Conservation (phyloP, 2,329 filamentous ascomycete species). For the Arthrobotrys musiformis region DNA sequence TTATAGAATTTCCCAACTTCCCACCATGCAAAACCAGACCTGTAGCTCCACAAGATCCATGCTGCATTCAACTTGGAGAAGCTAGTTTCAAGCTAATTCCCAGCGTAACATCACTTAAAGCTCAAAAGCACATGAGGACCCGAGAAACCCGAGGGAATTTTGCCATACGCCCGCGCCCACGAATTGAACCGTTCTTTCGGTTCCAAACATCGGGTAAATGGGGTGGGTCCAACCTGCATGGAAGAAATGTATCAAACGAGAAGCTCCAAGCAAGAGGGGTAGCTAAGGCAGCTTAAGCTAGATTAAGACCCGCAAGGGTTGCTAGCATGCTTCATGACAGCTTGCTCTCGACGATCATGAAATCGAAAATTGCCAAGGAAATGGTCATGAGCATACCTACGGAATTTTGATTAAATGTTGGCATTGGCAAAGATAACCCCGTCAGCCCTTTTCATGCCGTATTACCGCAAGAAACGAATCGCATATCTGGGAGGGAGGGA, state of each 20-base stretch:
- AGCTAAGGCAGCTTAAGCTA: slow-evolving; percentile 29
- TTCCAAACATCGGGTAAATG: slow-evolving; percentile 54
- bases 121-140: slow-evolving; percentile 43
- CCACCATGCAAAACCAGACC: slow-evolving; percentile 10
- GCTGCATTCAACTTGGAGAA: not conserved
- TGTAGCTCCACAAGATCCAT: slow-evolving; percentile 15
- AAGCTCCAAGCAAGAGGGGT: slow-evolving; percentile 38
- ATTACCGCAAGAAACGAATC: slow-evolving; percentile 16
- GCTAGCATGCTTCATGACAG: slow-evolving; percentile 26
- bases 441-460: slow-evolving; percentile 12
- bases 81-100: slow-evolving; percentile 4
- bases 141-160: slow-evolving; percentile 54
- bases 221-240: slow-evolving; percentile 41
- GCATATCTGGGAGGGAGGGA: not conserved
- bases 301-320: slow-evolving; percentile 24
- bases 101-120: slow-evolving; percentile 16
- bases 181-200: slow-evolving; percentile 43
- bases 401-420: not conserved
- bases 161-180: slow-evolving; percentile 33
- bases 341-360: slow-evolving; percentile 2
- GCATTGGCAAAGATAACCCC: slow-evolving; percentile 13
- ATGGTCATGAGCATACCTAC: not conserved
- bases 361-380: not conserved
- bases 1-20: slow-evolving; percentile 19
- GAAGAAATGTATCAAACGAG: slow-evolving; percentile 30